Percentiles rank a stretch among this genome's conserved stretches.
These are phyloP conservation scores for Gossypium schwendimanii DNA, from an alignment of 441 rosid genomes.

Conservation along the genomic window DNA sequence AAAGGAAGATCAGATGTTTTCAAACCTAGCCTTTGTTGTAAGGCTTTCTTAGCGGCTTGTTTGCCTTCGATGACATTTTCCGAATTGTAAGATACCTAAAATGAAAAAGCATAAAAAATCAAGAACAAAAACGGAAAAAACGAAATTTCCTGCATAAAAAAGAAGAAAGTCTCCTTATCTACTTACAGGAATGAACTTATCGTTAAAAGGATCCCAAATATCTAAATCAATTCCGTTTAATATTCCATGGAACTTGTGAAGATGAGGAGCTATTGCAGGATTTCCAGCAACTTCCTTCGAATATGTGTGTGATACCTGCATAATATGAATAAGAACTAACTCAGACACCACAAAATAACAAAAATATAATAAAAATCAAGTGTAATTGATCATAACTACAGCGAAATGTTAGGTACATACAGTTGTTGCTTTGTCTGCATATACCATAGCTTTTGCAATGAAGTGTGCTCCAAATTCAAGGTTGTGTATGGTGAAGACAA, in stretches of 20 bases:
- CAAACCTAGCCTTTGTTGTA: constrained; percentile 75
- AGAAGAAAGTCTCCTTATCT: background rate
- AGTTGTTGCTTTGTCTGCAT: constrained; percentile 83
- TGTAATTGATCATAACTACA: background rate
- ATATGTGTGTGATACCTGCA: constrained; percentile 78
- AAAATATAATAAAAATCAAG: background rate
- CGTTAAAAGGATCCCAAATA: constrained; percentile 95
- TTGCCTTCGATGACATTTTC: constrained; percentile 87
- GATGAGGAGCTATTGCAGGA: constrained; percentile 61
- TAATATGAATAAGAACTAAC: constrained; percentile 11
- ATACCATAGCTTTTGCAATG: constrained; percentile 78
- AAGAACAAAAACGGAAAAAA: constrained; percentile 14
- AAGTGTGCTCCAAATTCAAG: constrained; percentile 73
- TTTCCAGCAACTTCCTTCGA: constrained; percentile 82
- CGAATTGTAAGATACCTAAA: constrained; percentile 68
- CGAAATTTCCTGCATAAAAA: too few relatives aligned
- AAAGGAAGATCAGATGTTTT: constrained; percentile 60
- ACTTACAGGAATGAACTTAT: constrained; percentile 74
- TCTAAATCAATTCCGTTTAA: constrained; percentile 90
- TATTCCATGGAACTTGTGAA: constrained; percentile 82
- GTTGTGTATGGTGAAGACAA: constrained; percentile 92
- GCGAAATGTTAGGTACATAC: constrained; percentile 32
- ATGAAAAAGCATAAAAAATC: constrained; percentile 13
- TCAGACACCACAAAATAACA: background rate
- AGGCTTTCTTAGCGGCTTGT: constrained; percentile 79